Evolutionary conservation across 139 green algal genomes (phyloP).

Genomic region (Parachlorella kessleri): DNA sequence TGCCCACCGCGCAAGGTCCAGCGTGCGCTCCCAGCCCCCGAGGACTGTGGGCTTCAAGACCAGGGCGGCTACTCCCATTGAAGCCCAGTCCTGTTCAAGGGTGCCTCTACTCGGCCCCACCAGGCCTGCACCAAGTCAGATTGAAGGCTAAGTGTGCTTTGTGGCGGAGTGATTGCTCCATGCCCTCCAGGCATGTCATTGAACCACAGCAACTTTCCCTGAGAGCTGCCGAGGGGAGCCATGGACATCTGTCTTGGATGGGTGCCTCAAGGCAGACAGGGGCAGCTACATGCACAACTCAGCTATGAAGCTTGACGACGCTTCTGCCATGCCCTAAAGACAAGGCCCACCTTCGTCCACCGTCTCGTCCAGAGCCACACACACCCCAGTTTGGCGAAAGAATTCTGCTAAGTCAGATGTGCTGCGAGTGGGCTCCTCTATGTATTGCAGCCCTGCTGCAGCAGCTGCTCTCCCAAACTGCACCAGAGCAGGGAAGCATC

Average conservation of each 20-base stretch:
- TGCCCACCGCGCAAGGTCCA: conserved; percentile 45
- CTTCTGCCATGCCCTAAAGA: no score
- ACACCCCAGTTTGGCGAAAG: conserved; percentile 54
- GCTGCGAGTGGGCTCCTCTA: conserved; percentile 84
- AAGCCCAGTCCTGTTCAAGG: no score
- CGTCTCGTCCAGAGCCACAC: conserved; percentile 84
- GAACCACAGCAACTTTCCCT: no score
- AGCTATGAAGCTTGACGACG: no score
- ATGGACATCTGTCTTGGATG: no score
- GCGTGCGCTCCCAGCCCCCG: conserved; percentile 67
- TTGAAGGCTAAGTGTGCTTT: no score
- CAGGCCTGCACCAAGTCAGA: conserved; percentile 33
- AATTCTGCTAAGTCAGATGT: conserved; percentile 64
- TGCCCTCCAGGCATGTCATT: no score
- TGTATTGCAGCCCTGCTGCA: conserved; percentile 60
- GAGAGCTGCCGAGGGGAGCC: no score
- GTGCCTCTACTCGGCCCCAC: no score
- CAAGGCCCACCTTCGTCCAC: conserved; percentile 68
- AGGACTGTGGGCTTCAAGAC: conserved; percentile 84
- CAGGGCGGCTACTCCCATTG: conserved; percentile 53
- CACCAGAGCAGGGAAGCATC: background rate
- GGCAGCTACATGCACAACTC: no score
- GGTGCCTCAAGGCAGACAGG: no score
- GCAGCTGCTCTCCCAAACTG: conserved; percentile 47
- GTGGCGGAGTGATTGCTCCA: no score